A percentile compares a stretch with the other conserved stretches of the same genome.
Evolutionary conservation across 1,284 basidiomycete species (phyloP).

Genomic region (Malassezia psittaci): DNA sequence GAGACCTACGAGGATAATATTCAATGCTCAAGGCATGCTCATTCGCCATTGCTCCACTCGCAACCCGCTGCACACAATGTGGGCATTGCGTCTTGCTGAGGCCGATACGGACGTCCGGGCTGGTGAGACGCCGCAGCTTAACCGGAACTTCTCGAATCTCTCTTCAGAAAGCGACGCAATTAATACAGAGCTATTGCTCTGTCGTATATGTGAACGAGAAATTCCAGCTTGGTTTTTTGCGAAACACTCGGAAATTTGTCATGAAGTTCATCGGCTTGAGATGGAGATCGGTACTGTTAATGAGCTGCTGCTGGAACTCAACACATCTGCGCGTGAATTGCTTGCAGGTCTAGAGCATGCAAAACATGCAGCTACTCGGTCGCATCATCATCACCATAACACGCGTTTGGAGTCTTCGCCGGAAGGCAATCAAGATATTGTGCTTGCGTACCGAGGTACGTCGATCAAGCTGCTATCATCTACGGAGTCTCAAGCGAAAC

Average conservation of each 20-base stretch:
- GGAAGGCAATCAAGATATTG: neutral
- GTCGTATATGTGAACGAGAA: constrained; percentile 93
- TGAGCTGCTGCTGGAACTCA: constrained; percentile 77
- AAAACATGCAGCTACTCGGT: constrained; percentile 5
- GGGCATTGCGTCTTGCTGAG: constrained; percentile 62
- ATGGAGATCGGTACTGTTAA: constrained; percentile 89
- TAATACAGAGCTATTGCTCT: constrained; percentile 67
- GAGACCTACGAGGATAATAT: constrained; percentile 59
- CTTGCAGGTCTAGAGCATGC: constrained; percentile 26
- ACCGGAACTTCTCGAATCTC: neutral
- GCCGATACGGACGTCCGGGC: neutral
- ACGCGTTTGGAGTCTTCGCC: neutral
- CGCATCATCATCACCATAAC: neutral
- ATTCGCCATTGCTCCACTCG: constrained; percentile 83
- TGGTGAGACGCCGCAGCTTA: neutral
- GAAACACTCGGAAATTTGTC: constrained; percentile 98
- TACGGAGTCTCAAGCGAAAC: constrained; percentile 21
- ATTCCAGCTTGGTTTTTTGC: constrained; percentile 99
- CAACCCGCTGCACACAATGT: constrained; percentile 90
- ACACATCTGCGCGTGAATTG: constrained; percentile 55
- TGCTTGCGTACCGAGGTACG: constrained; percentile 63
- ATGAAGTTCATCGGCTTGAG: constrained; percentile 88
- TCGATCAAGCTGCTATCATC: constrained; percentile 50
- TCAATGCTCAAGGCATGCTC: constrained; percentile 98
- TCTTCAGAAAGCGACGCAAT: constrained; percentile 33